Evolutionary conservation across 306 rosid species (phyloP), one percentile per base, ranked within the genome.

Genomic region (Rubus parviflorus): DNA sequence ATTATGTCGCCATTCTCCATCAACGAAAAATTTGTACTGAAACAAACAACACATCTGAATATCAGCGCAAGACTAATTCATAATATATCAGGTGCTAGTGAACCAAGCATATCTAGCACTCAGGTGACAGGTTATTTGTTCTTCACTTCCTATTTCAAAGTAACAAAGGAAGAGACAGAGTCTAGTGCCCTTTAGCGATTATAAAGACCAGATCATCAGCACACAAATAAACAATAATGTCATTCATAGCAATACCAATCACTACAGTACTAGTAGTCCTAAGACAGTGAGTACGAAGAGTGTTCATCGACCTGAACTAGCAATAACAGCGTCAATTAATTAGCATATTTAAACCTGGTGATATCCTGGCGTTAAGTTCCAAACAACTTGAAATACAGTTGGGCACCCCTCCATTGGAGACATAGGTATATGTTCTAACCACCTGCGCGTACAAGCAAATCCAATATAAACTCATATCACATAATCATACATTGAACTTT

Each of bases 1-100:
- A 74, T 91, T 94, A 52, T 93, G 92, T 84, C 86, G 88, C 98
- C 95, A 93, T 70, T 86, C 88, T 62, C 98, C 98, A 73, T 93
- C 98, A 49, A 93, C 95, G 30, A 43, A 79, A 83, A 93, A 93
- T 80, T 91, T 93, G 83, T 78, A 93, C 98, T 93, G 92, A 84
- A 84, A 58, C 65, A 88, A 70, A 63, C 42, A 72, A 81, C 77
- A 85, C 8, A 69, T 82, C 60, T 54, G 30, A 61, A 76, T 49
- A 16, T 83, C 77, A 81, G 85, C 74, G 79, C 38, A 45, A 38
- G 42, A 56, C 65, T 72, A 17, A 60, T 37, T 65, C 74, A 68
- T 42, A 38, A 42, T 75, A 52, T 13, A 63, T 56, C 41, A 75
- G 77, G 56, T 42, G 64, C 69, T 52, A 40, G 61, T 57, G 35